Percentiles rank a stretch among this genome's conserved stretches.
Conservation (phyloP, 495 filamentous ascomycete species). For the Penicillium robsamsonii region DNA sequence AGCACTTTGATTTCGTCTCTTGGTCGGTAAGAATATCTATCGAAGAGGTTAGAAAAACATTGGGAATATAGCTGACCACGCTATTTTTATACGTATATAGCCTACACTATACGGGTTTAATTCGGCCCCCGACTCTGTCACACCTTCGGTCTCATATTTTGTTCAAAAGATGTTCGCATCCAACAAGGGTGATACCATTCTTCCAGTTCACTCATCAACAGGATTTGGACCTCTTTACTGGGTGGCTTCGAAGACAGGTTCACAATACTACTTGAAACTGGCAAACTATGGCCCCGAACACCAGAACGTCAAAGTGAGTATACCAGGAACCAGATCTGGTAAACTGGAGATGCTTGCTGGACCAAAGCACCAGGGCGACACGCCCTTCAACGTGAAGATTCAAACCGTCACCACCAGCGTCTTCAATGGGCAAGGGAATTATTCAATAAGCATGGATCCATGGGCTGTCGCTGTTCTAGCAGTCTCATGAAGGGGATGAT, state of each 20-base stretch:
- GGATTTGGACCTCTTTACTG: slow-evolving; percentile 58
- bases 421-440: slow-evolving; percentile 17
- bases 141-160: slow-evolving; percentile 36
- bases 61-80: background rate
- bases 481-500: slow-evolving; percentile 15
- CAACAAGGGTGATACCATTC: slow-evolving; percentile 54
- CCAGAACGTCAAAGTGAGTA: slow-evolving; percentile 25
- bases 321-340: slow-evolving; percentile 27
- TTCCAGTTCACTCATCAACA: slow-evolving; percentile 43
- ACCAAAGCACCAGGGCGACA: slow-evolving; percentile 20
- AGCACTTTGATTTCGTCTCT: slow-evolving; percentile 43
- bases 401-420: slow-evolving; percentile 15
- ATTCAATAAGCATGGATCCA: slow-evolving; percentile 25
- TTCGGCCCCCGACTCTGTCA: slow-evolving; percentile 45
- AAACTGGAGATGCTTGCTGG: slow-evolving; percentile 30
- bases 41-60: background rate
- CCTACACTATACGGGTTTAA: slow-evolving; percentile 43
- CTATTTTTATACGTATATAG: slow-evolving; percentile 11
- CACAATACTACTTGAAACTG: slow-evolving; percentile 34
- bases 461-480: slow-evolving; percentile 35
- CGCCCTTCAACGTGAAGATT: slow-evolving; percentile 24
- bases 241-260: slow-evolving; percentile 47
- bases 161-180: slow-evolving; percentile 50
- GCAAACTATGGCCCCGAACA: slow-evolving; percentile 30
- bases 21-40: slow-evolving; percentile 35